Percentiles rank a stretch among this genome's conserved stretches.
Evolutionary conservation across 371 early-diverging fungal genomes (phyloP).

Genomic region (Saksenaea vasiformis): DNA sequence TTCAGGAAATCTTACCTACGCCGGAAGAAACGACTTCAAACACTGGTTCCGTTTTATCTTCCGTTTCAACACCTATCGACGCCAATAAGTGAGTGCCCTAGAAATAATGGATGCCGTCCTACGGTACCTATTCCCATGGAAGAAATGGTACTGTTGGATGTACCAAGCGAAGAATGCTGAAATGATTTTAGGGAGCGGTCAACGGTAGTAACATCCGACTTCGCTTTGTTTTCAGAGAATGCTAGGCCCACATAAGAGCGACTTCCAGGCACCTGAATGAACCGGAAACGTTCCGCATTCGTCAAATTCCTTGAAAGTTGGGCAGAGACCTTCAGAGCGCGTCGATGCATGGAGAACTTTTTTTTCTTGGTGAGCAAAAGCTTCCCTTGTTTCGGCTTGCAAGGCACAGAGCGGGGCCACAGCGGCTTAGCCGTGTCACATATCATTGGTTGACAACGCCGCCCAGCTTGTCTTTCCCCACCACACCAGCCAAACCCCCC

Average conservation of each 20-base stretch:
- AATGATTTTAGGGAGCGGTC: constrained; percentile 18
- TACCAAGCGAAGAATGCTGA: constrained; percentile 17
- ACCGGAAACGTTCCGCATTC: not conserved
- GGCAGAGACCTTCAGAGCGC: not conserved
- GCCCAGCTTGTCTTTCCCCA: not conserved
- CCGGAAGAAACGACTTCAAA: constrained; percentile 66
- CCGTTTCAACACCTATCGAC: constrained; percentile 43
- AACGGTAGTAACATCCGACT: constrained; percentile 6
- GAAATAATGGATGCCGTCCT: not conserved
- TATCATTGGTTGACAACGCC: not conserved
- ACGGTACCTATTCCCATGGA: constrained; percentile 17
- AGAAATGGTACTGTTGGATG: constrained; percentile 17
- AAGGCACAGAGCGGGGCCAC: not conserved
- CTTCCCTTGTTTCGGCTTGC: not conserved
- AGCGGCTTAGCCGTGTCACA: not conserved
- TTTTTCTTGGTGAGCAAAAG: not conserved
- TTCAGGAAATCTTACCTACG: constrained; percentile 31
- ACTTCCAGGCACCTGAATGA: not conserved
- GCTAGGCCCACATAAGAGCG: not conserved
- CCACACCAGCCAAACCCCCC: too few species aligned
- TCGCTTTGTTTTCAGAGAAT: not conserved
- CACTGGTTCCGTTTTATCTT: constrained; percentile 56
- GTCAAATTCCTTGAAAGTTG: not conserved
- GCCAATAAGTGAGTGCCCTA: not conserved
- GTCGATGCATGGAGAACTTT: not conserved